phyloP scores from a whole-genome alignment of 1,284 basidiomycete species.

The Macrocystidia cucumis region DNA sequence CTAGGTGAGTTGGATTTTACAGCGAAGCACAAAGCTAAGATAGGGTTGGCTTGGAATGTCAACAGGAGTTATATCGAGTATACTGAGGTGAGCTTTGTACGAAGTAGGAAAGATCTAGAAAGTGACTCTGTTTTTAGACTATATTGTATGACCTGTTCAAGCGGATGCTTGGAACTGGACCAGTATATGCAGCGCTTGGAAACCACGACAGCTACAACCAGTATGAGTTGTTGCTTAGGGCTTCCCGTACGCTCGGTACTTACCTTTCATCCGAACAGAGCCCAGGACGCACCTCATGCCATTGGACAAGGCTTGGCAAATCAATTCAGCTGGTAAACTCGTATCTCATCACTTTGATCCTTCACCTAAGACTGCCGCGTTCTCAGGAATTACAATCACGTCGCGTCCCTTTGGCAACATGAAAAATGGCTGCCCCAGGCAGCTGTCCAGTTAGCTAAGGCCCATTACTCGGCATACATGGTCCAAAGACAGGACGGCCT shows the following conservation, averaged over 20 bases:
- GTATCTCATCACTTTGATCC: constrained; percentile 8
- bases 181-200: constrained; percentile 68
- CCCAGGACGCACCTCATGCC: constrained; percentile 56
- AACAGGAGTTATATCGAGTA: constrained; percentile 40
- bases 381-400: constrained; percentile 67
- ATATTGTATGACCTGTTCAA: constrained; percentile 62
- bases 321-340: constrained; percentile 65
- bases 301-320: constrained; percentile 43
- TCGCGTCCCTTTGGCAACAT: constrained; percentile 60
- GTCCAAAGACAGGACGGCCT: constrained; percentile 63
- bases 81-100: constrained; percentile 37
- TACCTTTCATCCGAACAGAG: constrained; percentile 31
- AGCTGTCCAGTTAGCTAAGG: constrained; percentile 48
- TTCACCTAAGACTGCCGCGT: not conserved
- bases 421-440: constrained; percentile 64
- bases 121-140: constrained; percentile 28
- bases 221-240: constrained; percentile 22
- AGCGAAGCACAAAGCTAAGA: no score
- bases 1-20: constrained; percentile 31
- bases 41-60: no score
- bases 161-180: constrained; percentile 49
- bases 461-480: constrained; percentile 73
- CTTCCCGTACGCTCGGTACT: not conserved
- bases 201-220: constrained; percentile 70
- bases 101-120: not conserved